These are phyloP conservation scores for Albophoma yamanashiensis DNA, from an alignment of 2,329 filamentous ascomycete genomes.

Conservation along the genomic window DNA sequence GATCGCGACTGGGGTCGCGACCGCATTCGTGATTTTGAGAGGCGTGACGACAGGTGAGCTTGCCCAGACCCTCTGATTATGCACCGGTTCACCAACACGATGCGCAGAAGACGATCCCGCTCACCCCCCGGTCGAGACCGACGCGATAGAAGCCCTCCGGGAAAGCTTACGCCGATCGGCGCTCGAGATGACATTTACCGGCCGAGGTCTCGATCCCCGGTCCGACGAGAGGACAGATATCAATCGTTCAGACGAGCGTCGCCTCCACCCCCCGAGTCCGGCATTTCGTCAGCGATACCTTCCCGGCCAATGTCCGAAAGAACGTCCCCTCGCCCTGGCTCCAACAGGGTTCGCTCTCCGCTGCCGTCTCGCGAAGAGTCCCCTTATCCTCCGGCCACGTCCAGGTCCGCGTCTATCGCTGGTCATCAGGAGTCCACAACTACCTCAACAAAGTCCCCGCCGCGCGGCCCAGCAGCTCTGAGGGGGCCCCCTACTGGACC, in stretches of 20 bases:
- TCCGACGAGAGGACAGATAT: constrained; percentile 34
- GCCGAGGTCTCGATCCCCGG: constrained; percentile 40
- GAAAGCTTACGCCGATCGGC: constrained; percentile 15
- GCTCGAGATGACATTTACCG: constrained; percentile 35
- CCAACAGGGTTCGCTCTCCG: constrained; percentile 35
- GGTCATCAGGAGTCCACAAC: constrained; percentile 16
- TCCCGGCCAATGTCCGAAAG: constrained; percentile 40
- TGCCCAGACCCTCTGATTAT: background rate
- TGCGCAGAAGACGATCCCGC: constrained; percentile 38
- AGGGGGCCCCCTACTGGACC: constrained; percentile 38
- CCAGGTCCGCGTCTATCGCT: constrained; percentile 11
- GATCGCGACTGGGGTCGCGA: constrained; percentile 19
- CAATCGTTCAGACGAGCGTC: constrained; percentile 31
- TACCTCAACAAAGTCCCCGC: constrained; percentile 32
- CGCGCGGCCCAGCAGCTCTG: constrained; percentile 43
- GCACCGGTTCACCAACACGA: background rate
- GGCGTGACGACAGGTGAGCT: constrained; percentile 30
- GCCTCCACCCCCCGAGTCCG: constrained; percentile 38
- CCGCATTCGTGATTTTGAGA: constrained; percentile 20
- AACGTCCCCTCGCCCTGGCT: constrained; percentile 40
- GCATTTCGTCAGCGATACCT: constrained; percentile 36
- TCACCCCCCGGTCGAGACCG: constrained; percentile 41
- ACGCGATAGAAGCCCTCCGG: constrained; percentile 21
- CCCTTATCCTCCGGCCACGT: constrained; percentile 15
- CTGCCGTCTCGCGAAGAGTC: constrained; percentile 31